A percentile compares a stretch with the other conserved stretches of the same genome.
These are phyloP conservation scores for Ettlia oleoabundans DNA, from an alignment of 139 green algal genomes.

Conservation along the genomic window DNA sequence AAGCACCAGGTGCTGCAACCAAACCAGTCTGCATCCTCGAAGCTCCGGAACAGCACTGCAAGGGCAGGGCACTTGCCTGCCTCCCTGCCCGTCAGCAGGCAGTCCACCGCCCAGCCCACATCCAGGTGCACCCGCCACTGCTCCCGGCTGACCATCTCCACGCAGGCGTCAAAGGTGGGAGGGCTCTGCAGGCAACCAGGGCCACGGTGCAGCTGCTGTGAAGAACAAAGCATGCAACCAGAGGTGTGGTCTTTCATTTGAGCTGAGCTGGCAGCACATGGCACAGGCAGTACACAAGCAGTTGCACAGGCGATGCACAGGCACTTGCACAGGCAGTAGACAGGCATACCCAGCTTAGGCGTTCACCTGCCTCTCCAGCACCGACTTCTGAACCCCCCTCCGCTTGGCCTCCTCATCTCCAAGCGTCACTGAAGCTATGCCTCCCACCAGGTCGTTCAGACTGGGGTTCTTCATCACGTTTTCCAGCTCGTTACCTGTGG, in stretches of 20 bases:
- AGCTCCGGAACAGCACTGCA: too few relatives aligned
- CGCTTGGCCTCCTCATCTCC: constrained; percentile 89
- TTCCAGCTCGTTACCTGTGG: constrained; percentile 88
- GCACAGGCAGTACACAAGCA: too few relatives aligned
- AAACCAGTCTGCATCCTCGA: too few relatives aligned
- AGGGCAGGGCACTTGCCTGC: constrained; percentile 2
- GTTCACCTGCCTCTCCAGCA: constrained; percentile 86
- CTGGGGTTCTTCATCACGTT: constrained; percentile 98
- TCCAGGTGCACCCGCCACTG: constrained; percentile 74
- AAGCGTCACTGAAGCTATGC: constrained; percentile 73
- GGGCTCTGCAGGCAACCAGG: background rate
- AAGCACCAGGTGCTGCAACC: too few relatives aligned
- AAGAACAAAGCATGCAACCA: background rate
- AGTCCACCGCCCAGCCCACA: constrained; percentile 50
- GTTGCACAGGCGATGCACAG: too few relatives aligned
- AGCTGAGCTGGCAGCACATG: too few relatives aligned
- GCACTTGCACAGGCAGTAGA: too few relatives aligned
- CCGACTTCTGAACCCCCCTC: constrained; percentile 93
- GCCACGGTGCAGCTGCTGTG: background rate
- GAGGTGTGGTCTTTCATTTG: too few relatives aligned
- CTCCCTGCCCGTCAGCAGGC: constrained; percentile 43
- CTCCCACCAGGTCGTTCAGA: constrained; percentile 81
- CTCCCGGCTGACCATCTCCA: constrained; percentile 56
- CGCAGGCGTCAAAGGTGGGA: constrained; percentile 33
- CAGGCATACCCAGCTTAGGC: too few relatives aligned